Base-by-base conservation (phyloP, 345 rosid genomes). In the Litchi chinensis region DNA sequence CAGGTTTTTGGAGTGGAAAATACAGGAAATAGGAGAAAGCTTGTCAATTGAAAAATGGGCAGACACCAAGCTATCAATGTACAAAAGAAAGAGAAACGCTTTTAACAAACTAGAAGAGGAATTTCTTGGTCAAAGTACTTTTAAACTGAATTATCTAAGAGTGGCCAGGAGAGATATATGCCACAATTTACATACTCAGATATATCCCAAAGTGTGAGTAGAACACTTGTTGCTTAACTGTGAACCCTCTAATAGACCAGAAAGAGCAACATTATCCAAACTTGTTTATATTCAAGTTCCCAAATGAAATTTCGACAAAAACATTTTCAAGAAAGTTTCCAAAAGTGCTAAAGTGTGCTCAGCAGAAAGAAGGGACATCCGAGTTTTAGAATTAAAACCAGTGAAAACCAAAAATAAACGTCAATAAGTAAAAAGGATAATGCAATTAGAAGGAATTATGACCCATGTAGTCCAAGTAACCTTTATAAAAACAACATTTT, bases 391-490 rank as follows among this genome's bases (percentile, higher is more conserved):
- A 40, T 44, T 16, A 46, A 44, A 69, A n/a, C 73, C 19, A 69
- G 57, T 26, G 48, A 44, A 41, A 43, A 54, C 59, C n/a, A 12
- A 22, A 16, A 67, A 3, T n/a, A 69, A 44, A n/a, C n/a, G 19
- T 21, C 54, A 50, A 12, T 39, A 26, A 50, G 50, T n/a, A 73
- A 54, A 15, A 73, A 39, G 50, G 19, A 57, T 13, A 71, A 46
- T 13, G 16, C 15, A 70, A 70, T 21, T 1, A n/a, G 39, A 52
- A 70, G 10, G 13, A 60, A 60, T 15, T 60, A 60, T 9, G 22
- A 60, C 28, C 24, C 26, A 60, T 68, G 16, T 71, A 6, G 24
- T 66, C 63, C 65, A 80, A 24, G 67, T 57, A 68, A 9, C 56
- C 43, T 37, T 19, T 28, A n/a, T 16, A 50, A 81, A 54, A 32